Evolutionary conservation across 2,329 filamentous ascomycete genomes (phyloP), one percentile per base, ranked within the genome.

Genomic region (Eutypa lata): DNA sequence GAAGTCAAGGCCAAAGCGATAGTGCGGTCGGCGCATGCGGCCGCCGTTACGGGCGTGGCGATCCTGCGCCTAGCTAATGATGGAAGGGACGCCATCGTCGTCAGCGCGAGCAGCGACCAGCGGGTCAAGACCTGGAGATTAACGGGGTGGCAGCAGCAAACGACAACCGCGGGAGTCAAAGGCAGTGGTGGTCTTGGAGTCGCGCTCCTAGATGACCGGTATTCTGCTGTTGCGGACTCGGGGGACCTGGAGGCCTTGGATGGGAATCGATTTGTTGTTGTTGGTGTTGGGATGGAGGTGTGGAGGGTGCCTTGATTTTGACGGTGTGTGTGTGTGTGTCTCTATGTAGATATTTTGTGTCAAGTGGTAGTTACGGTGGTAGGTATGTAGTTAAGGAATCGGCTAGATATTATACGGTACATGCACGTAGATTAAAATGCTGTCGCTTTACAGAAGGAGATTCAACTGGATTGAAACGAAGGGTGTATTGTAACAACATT

Each of bases 1-100:
- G 54, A 52, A 22, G 37, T 66, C 48, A 51, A 52, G 19, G 54
- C 51, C 45, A 64, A 62, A 51, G 56, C 37, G 42, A 56, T 80
- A 11, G 68, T 88, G 2, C 73, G 74, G 22, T 76, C 77, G 2
- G 87, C 88, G 0, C 90, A 94, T 63, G 84, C 86, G 0, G 88
- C 88, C 1, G 87, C 88, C 2, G 75, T 92, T 44, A 91, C 88
- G 18, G 83, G 81, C 0, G 59, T 83, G 1, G 68, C 67, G 3
- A 62, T 81, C 18, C 50, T 76, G 13, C 59, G 58, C 8, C 58
- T 52, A 4, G 53, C 51, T 13, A 45, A 58, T 26, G 51, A 48
- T 21, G 52, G 55, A 53, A n/a, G 44, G 60, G 61, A 47, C 35
- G 60, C 56, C 5, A 47, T 66, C 1, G 63, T 78, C 16, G 71